phyloP scores from a whole-genome alignment of 129 eudicot genomes.

The Lonicera japonica region DNA sequence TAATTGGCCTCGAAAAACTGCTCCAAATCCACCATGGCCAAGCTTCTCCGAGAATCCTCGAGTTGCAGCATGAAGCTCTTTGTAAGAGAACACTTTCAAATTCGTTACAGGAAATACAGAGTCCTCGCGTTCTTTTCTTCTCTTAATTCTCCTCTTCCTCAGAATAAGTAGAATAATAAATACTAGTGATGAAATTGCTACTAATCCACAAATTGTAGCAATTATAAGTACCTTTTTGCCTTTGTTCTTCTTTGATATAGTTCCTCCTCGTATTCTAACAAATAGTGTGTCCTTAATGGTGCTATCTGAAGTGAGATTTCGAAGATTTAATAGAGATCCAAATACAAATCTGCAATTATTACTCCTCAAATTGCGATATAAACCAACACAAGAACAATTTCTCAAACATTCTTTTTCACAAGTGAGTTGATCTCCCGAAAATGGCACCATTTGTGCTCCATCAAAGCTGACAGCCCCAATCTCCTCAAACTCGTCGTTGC shows the following conservation, averaged over 20 bases:
- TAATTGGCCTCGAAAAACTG: constrained; percentile 59
- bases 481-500: constrained; percentile 43
- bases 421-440: constrained; percentile 31
- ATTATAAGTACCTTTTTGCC: constrained; percentile 16
- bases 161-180: constrained; percentile 6
- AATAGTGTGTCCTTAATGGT: constrained; percentile 35
- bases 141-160: constrained; percentile 37
- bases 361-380: constrained; percentile 35
- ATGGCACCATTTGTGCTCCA: constrained; percentile 22
- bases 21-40: constrained; percentile 95
- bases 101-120: constrained; percentile 51
- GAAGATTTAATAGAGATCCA: constrained; percentile 53
- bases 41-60: constrained; percentile 80
- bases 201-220: constrained; percentile 27
- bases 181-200: constrained; percentile 16
- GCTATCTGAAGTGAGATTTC: constrained; percentile 50
- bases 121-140: constrained; percentile 48
- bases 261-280: constrained; percentile 40
- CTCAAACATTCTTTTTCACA: constrained; percentile 62
- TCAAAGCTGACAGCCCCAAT: constrained; percentile 56
- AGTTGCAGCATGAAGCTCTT: constrained; percentile 82
- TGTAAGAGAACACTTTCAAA: constrained; percentile 68
- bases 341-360: constrained; percentile 53
- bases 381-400: constrained; percentile 66
- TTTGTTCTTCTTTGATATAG: constrained; percentile 11